Conservation (phyloP, 768 basidiomycete genomes). For the Daedaleopsis nitida region DNA sequence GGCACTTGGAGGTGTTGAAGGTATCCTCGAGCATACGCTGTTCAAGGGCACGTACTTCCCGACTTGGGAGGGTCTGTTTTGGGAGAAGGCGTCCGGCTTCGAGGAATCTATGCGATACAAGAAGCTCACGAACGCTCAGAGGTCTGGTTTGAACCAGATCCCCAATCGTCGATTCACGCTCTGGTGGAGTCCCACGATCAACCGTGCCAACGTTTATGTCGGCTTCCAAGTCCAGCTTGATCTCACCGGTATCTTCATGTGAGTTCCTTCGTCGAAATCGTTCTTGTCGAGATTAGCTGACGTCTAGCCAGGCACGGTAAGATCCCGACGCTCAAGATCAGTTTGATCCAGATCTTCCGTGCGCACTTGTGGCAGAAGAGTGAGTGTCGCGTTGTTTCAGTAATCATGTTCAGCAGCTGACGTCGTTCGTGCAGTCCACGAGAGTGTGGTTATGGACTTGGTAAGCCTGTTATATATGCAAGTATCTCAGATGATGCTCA, state of each 20-base stretch:
- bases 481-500: background rate
- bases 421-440: slow-evolving; percentile 60
- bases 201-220: slow-evolving; percentile 98
- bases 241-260: slow-evolving; percentile 96
- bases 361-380: slow-evolving; percentile 99
- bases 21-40: slow-evolving; percentile 93
- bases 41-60: slow-evolving; percentile 99
- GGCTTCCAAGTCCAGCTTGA: slow-evolving; percentile 99
- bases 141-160: slow-evolving; percentile 96
- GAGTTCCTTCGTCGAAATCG: slow-evolving; percentile 23
- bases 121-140: slow-evolving; percentile 97
- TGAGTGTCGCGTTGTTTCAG: slow-evolving; percentile 43
- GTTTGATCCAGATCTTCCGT: slow-evolving; percentile 99
- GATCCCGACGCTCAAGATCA: slow-evolving; percentile 97
- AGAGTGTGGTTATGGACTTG: slow-evolving; percentile 92
- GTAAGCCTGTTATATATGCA: slow-evolving; percentile 37
- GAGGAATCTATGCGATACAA: slow-evolving; percentile 96
- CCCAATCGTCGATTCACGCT: slow-evolving; percentile 99
- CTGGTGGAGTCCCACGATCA: slow-evolving; percentile 99
- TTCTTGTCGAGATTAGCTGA: slow-evolving; percentile 8
- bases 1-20: slow-evolving; percentile 95
- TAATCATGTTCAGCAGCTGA: slow-evolving; percentile 15
- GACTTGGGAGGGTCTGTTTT: slow-evolving; percentile 97
- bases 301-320: slow-evolving; percentile 81
- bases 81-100: slow-evolving; percentile 98